phyloP scores from a whole-genome alignment of 1,284 basidiomycete genomes.

The Gomphus bonarii region DNA sequence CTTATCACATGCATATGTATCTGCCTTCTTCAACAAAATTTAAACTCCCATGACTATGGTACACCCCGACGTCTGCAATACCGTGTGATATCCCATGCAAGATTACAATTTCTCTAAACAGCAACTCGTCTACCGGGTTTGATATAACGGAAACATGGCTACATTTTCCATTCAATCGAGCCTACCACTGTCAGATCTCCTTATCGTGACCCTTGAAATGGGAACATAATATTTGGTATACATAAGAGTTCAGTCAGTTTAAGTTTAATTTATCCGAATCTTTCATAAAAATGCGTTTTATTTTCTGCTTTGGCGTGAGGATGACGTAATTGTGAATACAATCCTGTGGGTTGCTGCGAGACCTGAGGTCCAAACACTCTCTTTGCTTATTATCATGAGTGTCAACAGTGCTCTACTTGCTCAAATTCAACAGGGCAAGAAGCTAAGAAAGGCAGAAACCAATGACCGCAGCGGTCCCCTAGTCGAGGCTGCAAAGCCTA shows the following conservation, averaged over 20 bases:
- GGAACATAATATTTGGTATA: too few relatives aligned
- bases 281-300: too few relatives aligned
- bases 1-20: slow-evolving; percentile 6
- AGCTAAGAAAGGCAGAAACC: slow-evolving; percentile 71
- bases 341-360: too few relatives aligned
- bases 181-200: not conserved
- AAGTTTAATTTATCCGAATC: too few relatives aligned
- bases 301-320: too few relatives aligned
- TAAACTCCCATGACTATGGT: not conserved
- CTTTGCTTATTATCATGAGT: slow-evolving; percentile 10
- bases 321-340: too few relatives aligned
- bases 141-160: too few relatives aligned
- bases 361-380: not conserved
- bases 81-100: not conserved
- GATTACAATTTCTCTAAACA: not conserved
- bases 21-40: not conserved
- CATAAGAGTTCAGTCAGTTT: too few relatives aligned
- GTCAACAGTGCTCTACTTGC: slow-evolving; percentile 43
- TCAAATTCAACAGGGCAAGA: slow-evolving; percentile 73
- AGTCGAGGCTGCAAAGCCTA: slow-evolving; percentile 36
- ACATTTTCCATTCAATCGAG: too few relatives aligned
- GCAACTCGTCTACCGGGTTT: too few relatives aligned
- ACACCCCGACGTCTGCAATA: not conserved
- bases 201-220: too few relatives aligned
- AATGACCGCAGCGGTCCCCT: slow-evolving; percentile 71